A percentile compares a stretch with the other conserved stretches of the same genome.
phyloP scores from a whole-genome alignment of 116 monocot species.

The Papilionanthe hybrid region DNA sequence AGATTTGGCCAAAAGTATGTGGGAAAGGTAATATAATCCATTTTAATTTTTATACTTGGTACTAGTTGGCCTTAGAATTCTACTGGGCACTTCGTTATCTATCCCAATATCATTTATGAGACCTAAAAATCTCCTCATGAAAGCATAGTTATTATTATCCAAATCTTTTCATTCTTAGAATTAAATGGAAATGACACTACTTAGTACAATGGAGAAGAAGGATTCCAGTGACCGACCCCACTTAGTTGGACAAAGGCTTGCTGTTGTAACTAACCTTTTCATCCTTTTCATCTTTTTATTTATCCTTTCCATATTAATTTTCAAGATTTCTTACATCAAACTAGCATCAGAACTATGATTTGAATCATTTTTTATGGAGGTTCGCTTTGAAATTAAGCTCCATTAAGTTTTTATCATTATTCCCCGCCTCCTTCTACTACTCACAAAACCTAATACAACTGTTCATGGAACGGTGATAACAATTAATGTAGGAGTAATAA shows the following conservation, averaged over 20 bases:
- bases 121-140: not conserved
- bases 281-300: not conserved
- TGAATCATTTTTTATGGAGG: too few species aligned
- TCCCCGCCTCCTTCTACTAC: too few species aligned
- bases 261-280: not conserved
- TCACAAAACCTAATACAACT: too few species aligned
- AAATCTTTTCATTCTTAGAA: not conserved
- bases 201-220: too few species aligned
- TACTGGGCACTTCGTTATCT: too few species aligned
- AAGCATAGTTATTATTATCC: not conserved
- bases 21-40: constrained; percentile 62
- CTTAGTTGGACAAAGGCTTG: not conserved
- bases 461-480: too few species aligned
- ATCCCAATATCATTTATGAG: not conserved
- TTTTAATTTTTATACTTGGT: not conserved
- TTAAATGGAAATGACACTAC: too few species aligned
- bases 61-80: not conserved
- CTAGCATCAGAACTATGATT: too few species aligned
- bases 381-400: too few species aligned
- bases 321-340: not conserved
- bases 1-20: constrained; percentile 99
- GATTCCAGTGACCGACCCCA: too few species aligned
- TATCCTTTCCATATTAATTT: not conserved
- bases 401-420: too few species aligned
- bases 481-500: too few species aligned